Conservation (phyloP, 2,329 filamentous ascomycete species). For the Mycosphaerelloides madeirae region DNA sequence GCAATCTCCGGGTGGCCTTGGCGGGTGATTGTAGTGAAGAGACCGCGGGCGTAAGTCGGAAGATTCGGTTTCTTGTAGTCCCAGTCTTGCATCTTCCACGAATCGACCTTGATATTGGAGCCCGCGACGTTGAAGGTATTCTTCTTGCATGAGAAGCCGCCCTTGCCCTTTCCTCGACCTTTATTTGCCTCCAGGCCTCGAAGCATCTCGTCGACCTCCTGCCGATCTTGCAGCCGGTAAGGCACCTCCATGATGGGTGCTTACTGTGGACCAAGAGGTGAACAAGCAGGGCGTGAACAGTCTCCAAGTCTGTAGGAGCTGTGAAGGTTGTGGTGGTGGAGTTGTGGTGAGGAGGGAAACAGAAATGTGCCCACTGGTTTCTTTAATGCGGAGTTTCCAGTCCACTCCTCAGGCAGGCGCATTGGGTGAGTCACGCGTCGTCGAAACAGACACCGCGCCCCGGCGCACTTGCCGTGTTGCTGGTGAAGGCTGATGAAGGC, state of each 20-base stretch:
- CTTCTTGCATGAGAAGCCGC: constrained; percentile 70
- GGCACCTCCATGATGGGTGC: constrained; percentile 53
- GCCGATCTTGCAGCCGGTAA: constrained; percentile 63
- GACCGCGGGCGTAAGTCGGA: constrained; percentile 85
- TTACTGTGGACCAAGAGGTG: too few species aligned
- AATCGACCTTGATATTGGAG: constrained; percentile 67
- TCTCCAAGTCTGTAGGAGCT: too few species aligned
- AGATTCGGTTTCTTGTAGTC: constrained; percentile 86
- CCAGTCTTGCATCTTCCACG: constrained; percentile 91
- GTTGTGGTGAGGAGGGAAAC: neutral
- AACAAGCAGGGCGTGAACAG: too few species aligned
- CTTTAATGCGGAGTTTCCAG: too few species aligned
- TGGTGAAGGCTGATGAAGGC: too few species aligned
- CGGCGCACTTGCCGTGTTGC: too few species aligned
- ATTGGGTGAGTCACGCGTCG: too few species aligned
- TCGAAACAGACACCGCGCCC: too few species aligned
- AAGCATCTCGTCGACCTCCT: constrained; percentile 63
- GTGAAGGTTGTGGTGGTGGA: neutral
- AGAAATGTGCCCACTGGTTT: too few species aligned
- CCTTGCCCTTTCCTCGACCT: constrained; percentile 46
- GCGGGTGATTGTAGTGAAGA: constrained; percentile 76
- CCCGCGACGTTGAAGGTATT: constrained; percentile 68
- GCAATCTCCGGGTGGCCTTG: constrained; percentile 70
- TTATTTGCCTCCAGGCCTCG: constrained; percentile 57
- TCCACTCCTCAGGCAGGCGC: too few species aligned